phyloP scores from a whole-genome alignment of 1,284 basidiomycete genomes.

The Pseudozyma thailandica region DNA sequence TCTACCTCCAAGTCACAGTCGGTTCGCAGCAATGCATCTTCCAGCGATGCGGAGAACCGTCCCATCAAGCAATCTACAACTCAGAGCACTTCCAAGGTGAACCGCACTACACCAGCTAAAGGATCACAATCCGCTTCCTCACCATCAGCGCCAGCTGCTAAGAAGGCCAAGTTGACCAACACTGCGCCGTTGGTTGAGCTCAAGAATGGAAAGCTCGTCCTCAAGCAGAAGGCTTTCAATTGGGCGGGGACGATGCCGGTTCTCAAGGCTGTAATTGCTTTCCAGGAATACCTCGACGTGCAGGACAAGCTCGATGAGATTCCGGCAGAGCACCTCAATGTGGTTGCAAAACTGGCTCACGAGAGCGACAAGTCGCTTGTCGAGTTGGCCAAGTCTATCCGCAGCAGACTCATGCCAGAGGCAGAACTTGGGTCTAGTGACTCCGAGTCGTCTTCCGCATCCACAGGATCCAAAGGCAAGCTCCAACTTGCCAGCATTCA shows the following conservation, averaged over 20 bases:
- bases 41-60: slow-evolving; percentile 42
- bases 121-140: slow-evolving; percentile 5
- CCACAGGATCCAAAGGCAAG: slow-evolving; percentile 18
- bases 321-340: slow-evolving; percentile 76
- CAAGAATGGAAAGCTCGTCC: slow-evolving; percentile 76
- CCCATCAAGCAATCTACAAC: no score
- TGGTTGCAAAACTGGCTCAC: slow-evolving; percentile 81
- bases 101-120: slow-evolving; percentile 1
- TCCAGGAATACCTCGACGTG: slow-evolving; percentile 51
- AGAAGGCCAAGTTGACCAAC: slow-evolving; percentile 35
- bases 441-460: slow-evolving; percentile 22
- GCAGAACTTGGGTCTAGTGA: slow-evolving; percentile 46
- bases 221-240: slow-evolving; percentile 80
- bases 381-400: slow-evolving; percentile 55
- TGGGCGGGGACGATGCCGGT: slow-evolving; percentile 83
- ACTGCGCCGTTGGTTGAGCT: slow-evolving; percentile 61
- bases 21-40: slow-evolving; percentile 10
- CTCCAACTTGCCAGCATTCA: slow-evolving; percentile 45
- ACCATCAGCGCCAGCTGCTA: slow-evolving; percentile 23
- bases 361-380: slow-evolving; percentile 58
- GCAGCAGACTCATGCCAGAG: slow-evolving; percentile 49
- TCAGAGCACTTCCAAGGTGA: slow-evolving; percentile 1
- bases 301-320: slow-evolving; percentile 70
- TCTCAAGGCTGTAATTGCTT: slow-evolving; percentile 69
- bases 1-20: slow-evolving; percentile 24